A percentile compares a stretch with the other conserved stretches of the same genome.
Evolutionary conservation across 2,329 filamentous ascomycete genomes (phyloP).

Genomic region (Fusarium nisikadoi): DNA sequence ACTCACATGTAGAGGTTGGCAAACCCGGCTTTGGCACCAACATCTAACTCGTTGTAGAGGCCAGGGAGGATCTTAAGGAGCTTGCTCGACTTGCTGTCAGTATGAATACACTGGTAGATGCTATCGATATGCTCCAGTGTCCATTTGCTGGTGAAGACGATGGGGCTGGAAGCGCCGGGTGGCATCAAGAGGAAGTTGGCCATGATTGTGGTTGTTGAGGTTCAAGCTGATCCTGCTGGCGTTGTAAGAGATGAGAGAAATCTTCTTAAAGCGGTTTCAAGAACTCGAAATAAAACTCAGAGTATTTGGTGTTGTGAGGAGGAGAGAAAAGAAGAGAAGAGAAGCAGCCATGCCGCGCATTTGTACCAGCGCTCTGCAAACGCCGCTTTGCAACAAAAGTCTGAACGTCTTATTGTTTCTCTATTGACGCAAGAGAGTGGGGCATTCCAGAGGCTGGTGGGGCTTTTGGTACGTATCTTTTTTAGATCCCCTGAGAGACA

Average conservation of each 20-base stretch:
- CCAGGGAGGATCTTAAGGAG: conserved; percentile 30
- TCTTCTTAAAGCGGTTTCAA: neutral
- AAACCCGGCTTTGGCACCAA: conserved; percentile 33
- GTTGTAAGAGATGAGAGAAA: neutral
- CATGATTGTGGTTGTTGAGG: conserved; percentile 2
- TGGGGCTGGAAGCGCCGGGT: neutral
- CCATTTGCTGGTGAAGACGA: neutral
- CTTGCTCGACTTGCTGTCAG: conserved; percentile 5
- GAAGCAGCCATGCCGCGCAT: neutral
- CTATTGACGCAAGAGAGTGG: conserved; percentile 16
- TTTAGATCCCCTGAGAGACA: neutral
- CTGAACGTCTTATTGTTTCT: conserved; percentile 1
- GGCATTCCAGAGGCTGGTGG: neutral
- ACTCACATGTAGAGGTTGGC: conserved; percentile 43
- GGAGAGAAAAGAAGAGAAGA: neutral
- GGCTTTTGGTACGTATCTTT: conserved; percentile 7
- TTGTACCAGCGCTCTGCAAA: conserved; percentile 13
- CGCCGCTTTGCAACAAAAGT: neutral
- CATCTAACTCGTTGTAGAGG: conserved; percentile 34
- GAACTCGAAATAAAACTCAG: neutral
- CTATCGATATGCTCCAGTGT: conserved; percentile 11
- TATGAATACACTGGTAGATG: conserved; percentile 31
- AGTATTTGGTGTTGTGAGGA: neutral
- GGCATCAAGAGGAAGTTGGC: neutral
- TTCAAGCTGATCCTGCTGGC: neutral